These are phyloP conservation scores for Podaxis mareebaensis DNA, from an alignment of 768 basidiomycete genomes.

Conservation along the genomic window DNA sequence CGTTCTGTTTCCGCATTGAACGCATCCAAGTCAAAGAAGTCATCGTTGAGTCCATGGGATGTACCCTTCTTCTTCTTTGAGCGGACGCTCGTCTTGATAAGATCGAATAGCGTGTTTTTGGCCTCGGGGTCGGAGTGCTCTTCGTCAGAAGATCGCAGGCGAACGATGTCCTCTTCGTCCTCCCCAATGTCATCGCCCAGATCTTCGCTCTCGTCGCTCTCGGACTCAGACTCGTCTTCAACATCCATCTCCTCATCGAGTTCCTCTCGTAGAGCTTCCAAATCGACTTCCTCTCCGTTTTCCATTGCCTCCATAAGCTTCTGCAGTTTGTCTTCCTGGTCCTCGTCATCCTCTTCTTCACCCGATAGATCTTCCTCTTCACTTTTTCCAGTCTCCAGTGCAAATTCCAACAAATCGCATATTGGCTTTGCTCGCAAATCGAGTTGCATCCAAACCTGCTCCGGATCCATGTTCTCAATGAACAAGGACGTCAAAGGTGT, in stretches of 20 bases:
- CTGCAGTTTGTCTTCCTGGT: slow-evolving; percentile 96
- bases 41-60: slow-evolving; percentile 69
- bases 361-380: slow-evolving; percentile 47
- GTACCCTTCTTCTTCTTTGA: slow-evolving; percentile 27
- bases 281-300: slow-evolving; percentile 78
- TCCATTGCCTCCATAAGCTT: slow-evolving; percentile 94
- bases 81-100: slow-evolving; percentile 25
- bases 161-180: slow-evolving; percentile 25
- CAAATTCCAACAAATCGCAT: slow-evolving; percentile 65
- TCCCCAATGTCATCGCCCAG: slow-evolving; percentile 16
- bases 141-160: slow-evolving; percentile 38
- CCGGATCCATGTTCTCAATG: slow-evolving; percentile 75
- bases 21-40: slow-evolving; percentile 82
- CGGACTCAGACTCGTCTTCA: slow-evolving; percentile 17
- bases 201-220: slow-evolving; percentile 21
- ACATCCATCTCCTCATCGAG: slow-evolving; percentile 24
- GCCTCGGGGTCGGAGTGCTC: slow-evolving; percentile 24
- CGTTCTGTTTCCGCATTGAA: slow-evolving; percentile 89
- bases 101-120: slow-evolving; percentile 29
- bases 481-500: slow-evolving; percentile 82
- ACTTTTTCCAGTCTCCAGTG: slow-evolving; percentile 51
- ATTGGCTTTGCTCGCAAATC: slow-evolving; percentile 77
- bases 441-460: slow-evolving; percentile 93
- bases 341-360: background rate
- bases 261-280: slow-evolving; percentile 21